phyloP scores from a whole-genome alignment of 1,284 basidiomycete genomes.

The Clitocybe nebularis region DNA sequence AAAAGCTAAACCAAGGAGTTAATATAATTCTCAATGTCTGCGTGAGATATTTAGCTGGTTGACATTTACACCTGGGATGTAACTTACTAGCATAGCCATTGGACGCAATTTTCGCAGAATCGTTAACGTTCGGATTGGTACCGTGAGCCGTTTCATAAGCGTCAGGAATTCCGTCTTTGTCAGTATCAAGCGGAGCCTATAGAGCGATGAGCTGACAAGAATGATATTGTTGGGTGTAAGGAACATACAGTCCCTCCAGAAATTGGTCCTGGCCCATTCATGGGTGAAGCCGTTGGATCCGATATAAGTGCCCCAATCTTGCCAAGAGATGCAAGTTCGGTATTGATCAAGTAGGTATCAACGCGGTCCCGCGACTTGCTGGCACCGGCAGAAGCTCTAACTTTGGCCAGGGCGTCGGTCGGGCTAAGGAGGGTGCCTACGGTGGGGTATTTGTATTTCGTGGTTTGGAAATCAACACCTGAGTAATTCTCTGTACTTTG shows the following conservation, averaged over 20 bases:
- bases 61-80: neutral
- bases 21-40: conserved; percentile 32
- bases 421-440: conserved; percentile 27
- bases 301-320: conserved; percentile 29
- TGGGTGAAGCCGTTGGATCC: conserved; percentile 25
- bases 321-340: conserved; percentile 29
- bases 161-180: conserved; percentile 33
- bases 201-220: neutral
- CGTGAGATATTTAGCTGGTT: neutral
- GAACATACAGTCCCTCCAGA: conserved; percentile 27
- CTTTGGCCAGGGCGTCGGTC: conserved; percentile 27
- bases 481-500: conserved; percentile 29
- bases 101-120: conserved; percentile 29
- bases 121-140: conserved; percentile 28
- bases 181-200: conserved; percentile 28
- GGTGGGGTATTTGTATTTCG: conserved; percentile 30
- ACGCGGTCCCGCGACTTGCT: conserved; percentile 31
- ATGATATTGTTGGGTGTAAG: neutral
- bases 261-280: conserved; percentile 31
- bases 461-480: conserved; percentile 28
- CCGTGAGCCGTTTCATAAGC: conserved; percentile 30
- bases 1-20: conserved; percentile 30
- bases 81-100: conserved; percentile 34
- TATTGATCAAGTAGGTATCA: conserved; percentile 30
- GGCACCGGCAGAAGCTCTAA: conserved; percentile 28